A percentile compares a stretch with the other conserved stretches of the same genome.
These are phyloP conservation scores for Wickerhamiella sorbophila DNA, from an alignment of 805 yeast genomes.

Conservation along the genomic window DNA sequence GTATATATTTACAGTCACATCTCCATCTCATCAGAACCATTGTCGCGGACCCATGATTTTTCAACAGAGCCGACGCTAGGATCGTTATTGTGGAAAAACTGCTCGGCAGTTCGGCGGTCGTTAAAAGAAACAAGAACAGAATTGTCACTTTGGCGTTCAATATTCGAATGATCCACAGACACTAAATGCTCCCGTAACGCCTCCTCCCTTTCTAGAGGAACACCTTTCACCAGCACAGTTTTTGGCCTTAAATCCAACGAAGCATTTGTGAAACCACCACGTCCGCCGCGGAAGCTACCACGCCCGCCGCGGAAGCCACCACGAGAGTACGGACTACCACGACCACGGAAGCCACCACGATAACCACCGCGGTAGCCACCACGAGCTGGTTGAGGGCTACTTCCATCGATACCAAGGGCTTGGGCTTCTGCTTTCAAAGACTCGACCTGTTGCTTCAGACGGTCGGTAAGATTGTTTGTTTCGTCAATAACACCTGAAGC, in stretches of 20 bases:
- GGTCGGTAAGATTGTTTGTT: slow-evolving; percentile 16
- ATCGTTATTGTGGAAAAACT: slow-evolving; percentile 19
- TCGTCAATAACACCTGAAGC: slow-evolving; percentile 14
- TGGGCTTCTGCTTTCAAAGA: slow-evolving; percentile 25
- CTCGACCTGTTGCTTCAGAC: slow-evolving; percentile 23
- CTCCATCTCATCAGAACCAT: not conserved
- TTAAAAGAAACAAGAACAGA: slow-evolving; percentile 19
- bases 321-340: slow-evolving; percentile 1
- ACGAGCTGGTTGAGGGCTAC: slow-evolving; percentile 1
- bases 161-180: slow-evolving; percentile 12
- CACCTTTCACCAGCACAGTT: slow-evolving; percentile 23
- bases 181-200: slow-evolving; percentile 22
- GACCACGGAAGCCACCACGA: slow-evolving; percentile 3
- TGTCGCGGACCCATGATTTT: slow-evolving; percentile 18
- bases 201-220: slow-evolving; percentile 23
- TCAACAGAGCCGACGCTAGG: slow-evolving; percentile 23
- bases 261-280: slow-evolving; percentile 16
- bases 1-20: not conserved
- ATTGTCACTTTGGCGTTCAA: slow-evolving; percentile 11
- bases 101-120: slow-evolving; percentile 28
- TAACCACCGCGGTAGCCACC: slow-evolving; percentile 6
- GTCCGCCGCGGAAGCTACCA: slow-evolving; percentile 14
- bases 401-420: slow-evolving; percentile 18
- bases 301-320: slow-evolving; percentile 13
- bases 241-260: slow-evolving; percentile 29